phyloP scores from a whole-genome alignment of 2,329 filamentous ascomycete genomes.

The Beauveria sp. region DNA sequence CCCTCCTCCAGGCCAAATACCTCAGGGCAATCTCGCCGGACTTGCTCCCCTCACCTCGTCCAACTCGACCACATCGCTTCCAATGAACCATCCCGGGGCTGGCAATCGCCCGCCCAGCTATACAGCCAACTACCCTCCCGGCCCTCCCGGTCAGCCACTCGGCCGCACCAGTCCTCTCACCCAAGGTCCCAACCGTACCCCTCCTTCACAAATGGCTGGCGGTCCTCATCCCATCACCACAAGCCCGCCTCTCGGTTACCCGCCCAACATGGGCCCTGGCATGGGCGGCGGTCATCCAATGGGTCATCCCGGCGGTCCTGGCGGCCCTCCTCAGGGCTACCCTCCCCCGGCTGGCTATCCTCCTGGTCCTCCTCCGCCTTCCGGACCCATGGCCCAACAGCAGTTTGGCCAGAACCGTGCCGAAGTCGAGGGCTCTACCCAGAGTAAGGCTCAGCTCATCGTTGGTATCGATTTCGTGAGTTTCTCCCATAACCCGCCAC shows the following conservation, averaged over 20 bases:
- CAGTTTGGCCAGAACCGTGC: constrained; percentile 43
- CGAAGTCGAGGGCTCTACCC: constrained; percentile 81
- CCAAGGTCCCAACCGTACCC: constrained; percentile 44
- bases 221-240: constrained; percentile 63
- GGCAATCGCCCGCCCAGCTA: constrained; percentile 59
- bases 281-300: constrained; percentile 36
- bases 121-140: constrained; percentile 46
- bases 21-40: constrained; percentile 28
- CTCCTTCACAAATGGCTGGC: constrained; percentile 53
- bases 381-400: constrained; percentile 33
- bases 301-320: constrained; percentile 34
- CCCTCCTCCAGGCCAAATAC: constrained; percentile 41
- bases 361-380: constrained; percentile 33
- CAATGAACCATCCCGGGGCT: constrained; percentile 56
- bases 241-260: constrained; percentile 52
- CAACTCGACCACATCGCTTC: constrained; percentile 40
- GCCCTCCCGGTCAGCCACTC: constrained; percentile 21
- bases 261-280: constrained; percentile 41
- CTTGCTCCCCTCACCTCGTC: constrained; percentile 30
- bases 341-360: constrained; percentile 40
- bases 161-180: constrained; percentile 46
- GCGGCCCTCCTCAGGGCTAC: constrained; percentile 36
- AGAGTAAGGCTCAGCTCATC: constrained; percentile 94
- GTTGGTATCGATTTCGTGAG: constrained; percentile 97
- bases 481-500: constrained; percentile 1